These are phyloP conservation scores for Geotrichum reessii DNA, from an alignment of 1,139 yeast species.

Conservation along the genomic window DNA sequence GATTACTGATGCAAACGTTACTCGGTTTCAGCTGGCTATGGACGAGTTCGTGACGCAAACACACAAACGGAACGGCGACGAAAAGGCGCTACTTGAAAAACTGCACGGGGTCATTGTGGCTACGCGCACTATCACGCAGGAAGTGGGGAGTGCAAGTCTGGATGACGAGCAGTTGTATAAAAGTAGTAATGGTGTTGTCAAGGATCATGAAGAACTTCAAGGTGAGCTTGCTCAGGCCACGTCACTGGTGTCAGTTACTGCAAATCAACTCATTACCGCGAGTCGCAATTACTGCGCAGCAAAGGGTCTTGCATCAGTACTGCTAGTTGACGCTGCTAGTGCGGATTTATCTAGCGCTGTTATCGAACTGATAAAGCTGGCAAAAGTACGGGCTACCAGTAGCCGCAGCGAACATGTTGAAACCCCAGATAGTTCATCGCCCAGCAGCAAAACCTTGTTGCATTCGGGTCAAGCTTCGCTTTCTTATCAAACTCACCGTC, in stretches of 20 bases:
- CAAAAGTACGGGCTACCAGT: conserved; percentile 41
- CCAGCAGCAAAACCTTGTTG: background rate
- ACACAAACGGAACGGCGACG: background rate
- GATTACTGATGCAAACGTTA: conserved; percentile 27
- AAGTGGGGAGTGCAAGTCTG: conserved; percentile 37
- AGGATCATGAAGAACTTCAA: conserved; percentile 21
- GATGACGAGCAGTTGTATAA: conserved; percentile 12
- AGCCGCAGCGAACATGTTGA: background rate
- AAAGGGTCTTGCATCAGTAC: conserved; percentile 58
- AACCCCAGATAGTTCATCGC: background rate
- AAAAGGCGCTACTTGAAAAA: conserved; percentile 26
- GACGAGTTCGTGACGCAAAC: conserved; percentile 34
- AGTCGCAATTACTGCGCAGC: conserved; percentile 72
- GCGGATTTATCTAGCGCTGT: conserved; percentile 70
- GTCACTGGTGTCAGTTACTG: conserved; percentile 55
- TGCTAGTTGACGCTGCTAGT: conserved; percentile 71
- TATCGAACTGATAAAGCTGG: conserved; percentile 59
- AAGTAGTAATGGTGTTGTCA: background rate
- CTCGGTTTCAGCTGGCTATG: conserved; percentile 32
- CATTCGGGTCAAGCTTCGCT: background rate
- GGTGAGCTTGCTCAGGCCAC: conserved; percentile 31
- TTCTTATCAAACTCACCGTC: background rate
- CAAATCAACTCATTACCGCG: conserved; percentile 74
- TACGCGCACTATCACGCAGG: conserved; percentile 36
- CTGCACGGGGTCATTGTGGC: conserved; percentile 36